Evolutionary conservation across 2,329 filamentous ascomycete genomes (phyloP).

Genomic region (Aspergillus viridinutans): DNA sequence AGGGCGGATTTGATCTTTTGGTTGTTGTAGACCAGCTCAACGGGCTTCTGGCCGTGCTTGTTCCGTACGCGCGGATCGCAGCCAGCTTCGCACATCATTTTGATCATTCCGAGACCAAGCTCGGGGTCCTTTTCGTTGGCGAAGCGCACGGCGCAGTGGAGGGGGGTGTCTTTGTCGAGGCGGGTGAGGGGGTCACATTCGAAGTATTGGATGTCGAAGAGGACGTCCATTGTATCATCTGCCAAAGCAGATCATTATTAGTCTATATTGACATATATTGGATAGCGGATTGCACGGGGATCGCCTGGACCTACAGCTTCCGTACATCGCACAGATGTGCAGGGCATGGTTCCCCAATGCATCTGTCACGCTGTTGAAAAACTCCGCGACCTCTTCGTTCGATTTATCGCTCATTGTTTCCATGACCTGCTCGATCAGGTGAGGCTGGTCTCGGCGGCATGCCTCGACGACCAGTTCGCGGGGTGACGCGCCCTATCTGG

Average conservation of each 20-base stretch:
- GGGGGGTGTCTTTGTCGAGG: slow-evolving; percentile 44
- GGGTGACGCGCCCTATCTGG: slow-evolving; percentile 70
- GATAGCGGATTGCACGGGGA: not conserved
- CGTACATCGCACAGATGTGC: slow-evolving; percentile 80
- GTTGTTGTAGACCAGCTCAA: slow-evolving; percentile 43
- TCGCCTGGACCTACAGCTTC: slow-evolving; percentile 66
- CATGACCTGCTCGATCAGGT: slow-evolving; percentile 74
- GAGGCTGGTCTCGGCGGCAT: slow-evolving; percentile 86
- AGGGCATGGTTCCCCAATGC: slow-evolving; percentile 84
- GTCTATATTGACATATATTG: not conserved
- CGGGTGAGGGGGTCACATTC: slow-evolving; percentile 47
- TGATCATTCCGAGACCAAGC: slow-evolving; percentile 43
- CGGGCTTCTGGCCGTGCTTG: slow-evolving; percentile 44
- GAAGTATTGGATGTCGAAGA: slow-evolving; percentile 46
- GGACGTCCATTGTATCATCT: slow-evolving; percentile 46
- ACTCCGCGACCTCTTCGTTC: slow-evolving; percentile 61
- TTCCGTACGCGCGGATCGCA: slow-evolving; percentile 47
- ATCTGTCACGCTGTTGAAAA: slow-evolving; percentile 82
- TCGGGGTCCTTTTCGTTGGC: slow-evolving; percentile 45
- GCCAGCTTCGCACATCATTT: slow-evolving; percentile 48
- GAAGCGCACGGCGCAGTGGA: slow-evolving; percentile 43
- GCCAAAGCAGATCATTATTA: not conserved
- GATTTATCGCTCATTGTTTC: slow-evolving; percentile 54
- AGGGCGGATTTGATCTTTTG: slow-evolving; percentile 39
- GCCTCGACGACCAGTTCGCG: slow-evolving; percentile 87